Evolutionary conservation across 106 monocot species (phyloP), one percentile per base, ranked within the genome.

Genomic region (Allium fistulosum): DNA sequence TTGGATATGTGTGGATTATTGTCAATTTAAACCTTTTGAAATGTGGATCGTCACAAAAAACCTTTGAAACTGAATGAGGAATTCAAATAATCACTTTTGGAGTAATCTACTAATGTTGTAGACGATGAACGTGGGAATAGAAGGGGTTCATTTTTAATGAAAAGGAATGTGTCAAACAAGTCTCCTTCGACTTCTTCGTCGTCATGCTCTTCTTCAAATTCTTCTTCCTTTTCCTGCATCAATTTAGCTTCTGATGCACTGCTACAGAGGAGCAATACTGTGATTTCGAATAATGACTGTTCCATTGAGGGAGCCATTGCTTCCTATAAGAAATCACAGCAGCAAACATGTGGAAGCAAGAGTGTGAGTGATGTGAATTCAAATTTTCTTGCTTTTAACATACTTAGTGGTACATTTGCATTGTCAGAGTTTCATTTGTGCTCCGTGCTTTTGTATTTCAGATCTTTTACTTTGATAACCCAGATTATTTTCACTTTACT

Each of bases 241-340:
- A 11, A 47, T 45, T 47, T 47, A 8, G 69, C 58, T 51, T 58
- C 72, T 9, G 81, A 68, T 48, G 77, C 71, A 9, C 16, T 67
- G 61, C 66, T 86, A 53, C 83, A 77, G 79, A 86, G 87, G 65
- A 87, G 87, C 71, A 92, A 83, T 69, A 89, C 82, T 56, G 82
- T 69, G 28, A 82, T 67, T 26, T 96, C 91, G 11, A 89, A 92
- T 48, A 80, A 75, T 50, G 97, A 97, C 79, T 85, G 71, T 51
- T 81, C 91, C 26, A 81, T 97, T 48, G 86, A 87, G 62, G 89
- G 89, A 46, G 89, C 89, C 1, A 97, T 97, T 48, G 87, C 92
- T 14, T 79, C 92, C 70, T 97, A 92, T 55, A 97, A 97, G 71
- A 92, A 77, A 68, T 81, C 97, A n/a, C 81, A 85, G 49, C 75